Conservation (phyloP, 2,329 filamentous ascomycete genomes). For the Rhinocladiella mackenziei region DNA sequence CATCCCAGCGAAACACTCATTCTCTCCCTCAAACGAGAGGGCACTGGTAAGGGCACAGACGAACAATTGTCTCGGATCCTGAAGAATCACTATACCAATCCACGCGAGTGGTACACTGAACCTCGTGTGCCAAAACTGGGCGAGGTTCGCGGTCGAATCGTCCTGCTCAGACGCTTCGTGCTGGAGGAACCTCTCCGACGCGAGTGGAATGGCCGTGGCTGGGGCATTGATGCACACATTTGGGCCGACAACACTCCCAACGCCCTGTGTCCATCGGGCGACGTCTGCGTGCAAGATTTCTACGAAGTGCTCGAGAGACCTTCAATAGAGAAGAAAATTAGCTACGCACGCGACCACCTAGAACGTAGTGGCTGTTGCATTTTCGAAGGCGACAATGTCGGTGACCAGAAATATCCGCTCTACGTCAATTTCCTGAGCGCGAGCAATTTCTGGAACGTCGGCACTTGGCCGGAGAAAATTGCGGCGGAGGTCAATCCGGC, state of each 20-base stretch:
- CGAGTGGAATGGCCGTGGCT: conserved; percentile 49
- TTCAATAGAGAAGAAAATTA: conserved; percentile 77
- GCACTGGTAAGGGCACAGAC: conserved; percentile 74
- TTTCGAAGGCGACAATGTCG: conserved; percentile 36
- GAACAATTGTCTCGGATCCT: conserved; percentile 72
- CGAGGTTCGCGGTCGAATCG: conserved; percentile 73
- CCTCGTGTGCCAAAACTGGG: conserved; percentile 73
- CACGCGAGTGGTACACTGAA: conserved; percentile 71
- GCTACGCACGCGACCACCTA: conserved; percentile 68
- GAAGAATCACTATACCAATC: conserved; percentile 63
- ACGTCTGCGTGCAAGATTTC: conserved; percentile 87
- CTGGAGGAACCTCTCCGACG: conserved; percentile 51
- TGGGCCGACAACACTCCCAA: conserved; percentile 91
- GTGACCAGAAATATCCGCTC: conserved; percentile 54
- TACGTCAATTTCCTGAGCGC: conserved; percentile 88
- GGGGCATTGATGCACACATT: conserved; percentile 55
- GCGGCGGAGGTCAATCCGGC: conserved; percentile 83
- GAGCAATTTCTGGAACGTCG: conserved; percentile 88
- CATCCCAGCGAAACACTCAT: conserved; percentile 80
- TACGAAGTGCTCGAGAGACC: conserved; percentile 76
- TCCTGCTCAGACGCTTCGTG: conserved; percentile 76
- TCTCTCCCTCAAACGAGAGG: conserved; percentile 87
- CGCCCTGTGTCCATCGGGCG: conserved; percentile 63
- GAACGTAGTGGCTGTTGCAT: conserved; percentile 48
- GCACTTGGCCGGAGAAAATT: conserved; percentile 91